These are phyloP conservation scores for Fonsecaea multimorphosa DNA, from an alignment of 2,329 filamentous ascomycete genomes.

Conservation along the genomic window DNA sequence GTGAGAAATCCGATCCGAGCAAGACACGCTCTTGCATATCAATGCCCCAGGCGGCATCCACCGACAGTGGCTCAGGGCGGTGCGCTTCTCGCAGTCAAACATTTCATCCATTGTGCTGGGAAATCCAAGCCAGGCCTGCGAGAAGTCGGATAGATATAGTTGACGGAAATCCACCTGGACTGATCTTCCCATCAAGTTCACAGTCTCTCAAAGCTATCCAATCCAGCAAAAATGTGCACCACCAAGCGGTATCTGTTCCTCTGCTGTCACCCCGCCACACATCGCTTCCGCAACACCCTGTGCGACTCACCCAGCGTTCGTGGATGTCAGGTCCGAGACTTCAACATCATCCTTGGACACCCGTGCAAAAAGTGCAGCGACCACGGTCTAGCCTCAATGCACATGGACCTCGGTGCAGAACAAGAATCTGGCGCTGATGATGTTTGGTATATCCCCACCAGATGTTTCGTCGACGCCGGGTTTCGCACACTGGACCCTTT, in stretches of 20 bases:
- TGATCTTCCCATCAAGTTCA: too few relatives aligned
- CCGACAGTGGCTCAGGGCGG: not conserved
- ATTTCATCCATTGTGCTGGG: not conserved
- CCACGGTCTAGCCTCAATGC: slow-evolving; percentile 5
- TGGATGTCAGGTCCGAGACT: slow-evolving; percentile 27
- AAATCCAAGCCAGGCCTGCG: not conserved
- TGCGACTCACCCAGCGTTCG: slow-evolving; percentile 24
- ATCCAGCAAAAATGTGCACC: slow-evolving; percentile 32
- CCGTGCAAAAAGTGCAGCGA: slow-evolving; percentile 30
- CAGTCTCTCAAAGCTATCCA: not conserved
- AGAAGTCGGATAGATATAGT: not conserved
- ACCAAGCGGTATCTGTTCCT: slow-evolving; percentile 30
- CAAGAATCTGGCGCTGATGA: slow-evolving; percentile 19
- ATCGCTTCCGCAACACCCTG: slow-evolving; percentile 32
- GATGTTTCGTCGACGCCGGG: slow-evolving; percentile 37
- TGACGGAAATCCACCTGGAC: not conserved
- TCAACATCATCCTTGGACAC: slow-evolving; percentile 20
- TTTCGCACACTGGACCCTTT: slow-evolving; percentile 37
- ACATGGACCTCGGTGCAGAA: not conserved
- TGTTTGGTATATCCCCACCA: slow-evolving; percentile 35
- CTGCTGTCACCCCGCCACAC: slow-evolving; percentile 36
- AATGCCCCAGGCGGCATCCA: not conserved
- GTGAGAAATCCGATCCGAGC: not conserved
- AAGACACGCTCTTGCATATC: not conserved
- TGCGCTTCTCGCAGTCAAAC: not conserved